Evolutionary conservation across 345 rosid species (phyloP).

Genomic region (Arabidopsis suecica): DNA sequence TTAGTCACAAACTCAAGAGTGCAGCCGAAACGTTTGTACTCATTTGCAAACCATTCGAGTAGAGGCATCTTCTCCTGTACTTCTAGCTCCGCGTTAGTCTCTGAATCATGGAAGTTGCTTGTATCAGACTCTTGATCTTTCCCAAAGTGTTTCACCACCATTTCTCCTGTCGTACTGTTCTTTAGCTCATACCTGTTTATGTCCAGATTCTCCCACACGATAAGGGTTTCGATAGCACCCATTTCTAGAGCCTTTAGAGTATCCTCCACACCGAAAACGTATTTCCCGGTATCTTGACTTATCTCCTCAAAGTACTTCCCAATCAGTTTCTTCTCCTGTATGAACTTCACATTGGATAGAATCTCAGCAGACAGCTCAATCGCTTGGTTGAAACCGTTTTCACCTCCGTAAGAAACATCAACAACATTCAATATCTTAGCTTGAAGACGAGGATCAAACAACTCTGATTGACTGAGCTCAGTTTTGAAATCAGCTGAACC

Average conservation of each 20-base stretch:
- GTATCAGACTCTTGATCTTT: constrained; percentile 82
- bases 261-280: constrained; percentile 88
- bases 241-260: constrained; percentile 81
- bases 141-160: constrained; percentile 66
- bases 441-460: constrained; percentile 97
- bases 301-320: constrained; percentile 96
- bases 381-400: constrained; percentile 92
- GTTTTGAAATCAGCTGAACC: constrained; percentile 97
- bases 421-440: constrained; percentile 90
- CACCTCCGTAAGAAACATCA: constrained; percentile 95
- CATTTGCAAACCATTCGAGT: constrained; percentile 93
- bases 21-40: constrained; percentile 86
- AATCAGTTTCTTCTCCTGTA: constrained; percentile 88
- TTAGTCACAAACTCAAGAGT: constrained; percentile 85
- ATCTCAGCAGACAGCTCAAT: constrained; percentile 91
- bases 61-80: constrained; percentile 77
- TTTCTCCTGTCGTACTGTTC: constrained; percentile 66
- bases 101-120: constrained; percentile 71
- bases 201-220: constrained; percentile 94
- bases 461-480: constrained; percentile 89
- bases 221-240: constrained; percentile 94
- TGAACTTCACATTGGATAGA: constrained; percentile 86
- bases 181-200: constrained; percentile 70
- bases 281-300: constrained; percentile 91
- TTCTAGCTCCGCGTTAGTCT: constrained; percentile 67